Base-by-base conservation (phyloP, 306 rosid species). In the Gynostemma pentaphyllum region DNA sequence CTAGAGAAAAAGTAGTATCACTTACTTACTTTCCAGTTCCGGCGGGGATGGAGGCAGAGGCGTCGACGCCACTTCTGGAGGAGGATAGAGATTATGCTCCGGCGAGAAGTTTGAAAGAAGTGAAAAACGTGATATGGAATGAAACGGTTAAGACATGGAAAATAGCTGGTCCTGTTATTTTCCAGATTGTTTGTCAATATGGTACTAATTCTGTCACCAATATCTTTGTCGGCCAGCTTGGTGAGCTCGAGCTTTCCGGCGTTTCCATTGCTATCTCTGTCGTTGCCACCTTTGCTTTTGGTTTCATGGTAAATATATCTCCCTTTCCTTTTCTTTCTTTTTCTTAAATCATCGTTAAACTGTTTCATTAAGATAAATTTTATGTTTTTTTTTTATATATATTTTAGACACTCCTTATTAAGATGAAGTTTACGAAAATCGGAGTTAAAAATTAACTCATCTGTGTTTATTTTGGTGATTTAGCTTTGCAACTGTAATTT, bases 211-310 rank as follows among this genome's bases (percentile, higher is more conserved):
- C 85, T 2, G 4, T 84, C 57, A 77, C 86, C 5, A 72, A 11
- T 42, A 67, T 86, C n/a, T 83, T 86, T 63, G 85, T 74, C 28
- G 97, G 95, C 2, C 97, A 89, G 55, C 72, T 86, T 15, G 95
- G 97, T 0, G 80, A 73, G 0, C 1, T 84, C 22, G 79, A 86
- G 55, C 91, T 89, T 70, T 82, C 97, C 16, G 95, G 85, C 1
- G n/a, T 89, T 27, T 69, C 91, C 45, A 79, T 89, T 1, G 69
- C 83, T 36, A 77, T 86, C 54, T 64, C 84, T 4, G 87, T 86
- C 29, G 50, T 89, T 26, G 82, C 82, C 39, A 79, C 85, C 24
- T 89, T 89, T 59, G 74, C 82, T 70, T 83, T 67, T 41, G 96
- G 91, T 45, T 78, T 86, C 52, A 45, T 84, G 86, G 80, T 68